Conservation (phyloP, 2,329 filamentous ascomycete genomes). For the Aspergillus piperis region DNA sequence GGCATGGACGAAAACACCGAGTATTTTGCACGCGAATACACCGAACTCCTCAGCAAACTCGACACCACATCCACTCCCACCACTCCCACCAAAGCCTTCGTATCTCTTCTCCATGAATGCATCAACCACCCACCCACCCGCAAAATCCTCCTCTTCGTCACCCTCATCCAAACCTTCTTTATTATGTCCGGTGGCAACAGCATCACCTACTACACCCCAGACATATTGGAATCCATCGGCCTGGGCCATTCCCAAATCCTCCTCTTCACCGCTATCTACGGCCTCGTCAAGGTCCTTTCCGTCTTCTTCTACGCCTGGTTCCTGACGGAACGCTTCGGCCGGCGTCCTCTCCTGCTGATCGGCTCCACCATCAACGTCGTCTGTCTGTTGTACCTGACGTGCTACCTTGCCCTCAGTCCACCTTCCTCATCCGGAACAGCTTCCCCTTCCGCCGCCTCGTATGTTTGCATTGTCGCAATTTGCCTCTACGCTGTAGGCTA, state of each 20-base stretch:
- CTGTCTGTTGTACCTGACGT: conserved; percentile 23
- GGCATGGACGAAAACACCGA: conserved; percentile 16
- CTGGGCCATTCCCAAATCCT: conserved; percentile 17
- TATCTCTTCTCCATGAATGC: conserved; percentile 12
- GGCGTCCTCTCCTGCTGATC: conserved; percentile 29
- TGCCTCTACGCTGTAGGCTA: conserved; percentile 27
- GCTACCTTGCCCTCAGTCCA: conserved; percentile 19
- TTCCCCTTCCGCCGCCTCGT: conserved; percentile 18
- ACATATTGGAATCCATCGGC: conserved; percentile 24
- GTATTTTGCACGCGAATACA: conserved; percentile 20
- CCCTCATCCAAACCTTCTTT: conserved; percentile 32
- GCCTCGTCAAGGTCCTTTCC: conserved; percentile 21
- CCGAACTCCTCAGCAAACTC: conserved; percentile 18
- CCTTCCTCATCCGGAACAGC: conserved; percentile 8
- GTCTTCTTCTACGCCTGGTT: conserved; percentile 25
- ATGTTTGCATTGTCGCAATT: conserved; percentile 24
- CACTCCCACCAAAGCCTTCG: conserved; percentile 2
- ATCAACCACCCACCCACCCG: conserved; percentile 20
- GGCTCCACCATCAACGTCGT: conserved; percentile 23
- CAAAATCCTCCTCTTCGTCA: conserved; percentile 29
- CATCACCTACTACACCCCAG: conserved; percentile 28
- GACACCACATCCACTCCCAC: conserved; percentile 7
- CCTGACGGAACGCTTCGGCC: conserved; percentile 26
- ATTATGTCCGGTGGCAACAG: conserved; percentile 29
- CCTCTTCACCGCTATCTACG: conserved; percentile 22